A percentile compares a stretch with the other conserved stretches of the same genome.
phyloP scores from a whole-genome alignment of 176 grass and related monocot genomes.

The Oryza australiensis region DNA sequence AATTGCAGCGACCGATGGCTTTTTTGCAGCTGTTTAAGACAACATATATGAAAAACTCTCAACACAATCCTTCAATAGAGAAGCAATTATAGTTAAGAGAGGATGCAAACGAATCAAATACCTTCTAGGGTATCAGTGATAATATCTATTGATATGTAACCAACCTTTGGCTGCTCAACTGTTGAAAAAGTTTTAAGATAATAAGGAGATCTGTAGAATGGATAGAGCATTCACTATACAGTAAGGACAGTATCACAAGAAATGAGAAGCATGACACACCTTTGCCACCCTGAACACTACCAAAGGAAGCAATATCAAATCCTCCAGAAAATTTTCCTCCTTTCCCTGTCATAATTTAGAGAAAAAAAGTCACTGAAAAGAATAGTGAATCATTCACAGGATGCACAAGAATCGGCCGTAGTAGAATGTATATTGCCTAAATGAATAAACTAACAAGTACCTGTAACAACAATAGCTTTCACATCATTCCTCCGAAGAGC shows the following conservation, averaged over 20 bases:
- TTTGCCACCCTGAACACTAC: conserved; percentile 63
- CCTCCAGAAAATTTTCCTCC: conserved; percentile 85
- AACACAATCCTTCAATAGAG: conserved; percentile 25
- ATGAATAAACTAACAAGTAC: conserved; percentile 41
- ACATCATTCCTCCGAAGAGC: conserved; percentile 80
- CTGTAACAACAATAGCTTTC: conserved; percentile 88
- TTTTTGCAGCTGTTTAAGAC: conserved; percentile 58
- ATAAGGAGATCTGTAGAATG: conserved; percentile 4
- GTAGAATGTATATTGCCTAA: conserved; percentile 16
- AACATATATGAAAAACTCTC: conserved; percentile 15
- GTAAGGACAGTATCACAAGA: conserved; percentile 2
- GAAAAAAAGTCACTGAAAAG: conserved; percentile 18
- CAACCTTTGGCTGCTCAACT: conserved; percentile 73
- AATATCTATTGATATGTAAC: conserved; percentile 84
- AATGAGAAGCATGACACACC: conserved; percentile 40
- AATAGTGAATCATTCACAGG: background rate
- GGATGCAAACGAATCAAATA: conserved; percentile 33
- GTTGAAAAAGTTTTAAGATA: conserved; percentile 28
- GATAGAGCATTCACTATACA: conserved; percentile 1
- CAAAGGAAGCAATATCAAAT: conserved; percentile 82
- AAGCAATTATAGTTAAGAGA: conserved; percentile 25
- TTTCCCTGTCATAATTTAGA: conserved; percentile 55
- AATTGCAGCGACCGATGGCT: conserved; percentile 94
- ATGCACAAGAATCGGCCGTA: background rate
- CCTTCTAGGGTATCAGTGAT: conserved; percentile 85